These are phyloP conservation scores for Sphaerostilbella broomeana DNA, from an alignment of 2,329 filamentous ascomycete species.

Conservation along the genomic window DNA sequence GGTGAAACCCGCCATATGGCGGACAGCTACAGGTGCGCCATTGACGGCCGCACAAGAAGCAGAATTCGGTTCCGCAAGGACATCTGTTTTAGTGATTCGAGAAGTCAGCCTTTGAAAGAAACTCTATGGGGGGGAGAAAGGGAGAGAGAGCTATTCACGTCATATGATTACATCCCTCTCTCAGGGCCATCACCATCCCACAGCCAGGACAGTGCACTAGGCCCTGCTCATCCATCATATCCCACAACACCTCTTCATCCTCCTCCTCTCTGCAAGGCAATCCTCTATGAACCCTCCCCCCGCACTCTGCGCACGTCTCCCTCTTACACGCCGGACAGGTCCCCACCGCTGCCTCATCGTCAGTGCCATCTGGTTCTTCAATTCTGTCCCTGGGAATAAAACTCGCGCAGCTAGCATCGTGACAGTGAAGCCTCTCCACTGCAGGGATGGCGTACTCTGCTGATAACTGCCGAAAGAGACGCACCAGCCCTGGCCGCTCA, in stretches of 20 bases:
- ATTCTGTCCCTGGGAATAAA: constrained; percentile 16
- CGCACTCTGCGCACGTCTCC: constrained; percentile 15
- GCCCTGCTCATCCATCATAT: constrained; percentile 19
- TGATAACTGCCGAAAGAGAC: constrained; percentile 17
- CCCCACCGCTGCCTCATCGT: background rate
- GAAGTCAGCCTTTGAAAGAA: background rate
- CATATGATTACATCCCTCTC: constrained; percentile 22
- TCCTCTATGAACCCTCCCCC: constrained; percentile 12
- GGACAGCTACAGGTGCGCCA: background rate
- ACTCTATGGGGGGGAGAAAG: background rate
- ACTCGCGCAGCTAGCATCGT: constrained; percentile 16
- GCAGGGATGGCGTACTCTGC: background rate
- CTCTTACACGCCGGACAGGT: constrained; percentile 13
- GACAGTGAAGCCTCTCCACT: constrained; percentile 18
- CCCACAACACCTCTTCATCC: constrained; percentile 19
- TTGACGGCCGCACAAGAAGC: background rate
- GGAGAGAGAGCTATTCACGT: constrained; percentile 8
- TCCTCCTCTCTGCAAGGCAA: constrained; percentile 3
- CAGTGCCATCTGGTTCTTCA: background rate
- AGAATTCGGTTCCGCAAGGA: constrained; percentile 1
- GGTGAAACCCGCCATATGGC: background rate
- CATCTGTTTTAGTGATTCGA: no score
- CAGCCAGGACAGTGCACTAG: constrained; percentile 20
- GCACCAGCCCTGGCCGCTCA: constrained; percentile 15
- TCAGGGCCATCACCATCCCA: constrained; percentile 17